Evolutionary conservation across 2,329 filamentous ascomycete genomes (phyloP), one percentile per base, ranked within the genome.

Genomic region (Alternaria novae-zelandiae): DNA sequence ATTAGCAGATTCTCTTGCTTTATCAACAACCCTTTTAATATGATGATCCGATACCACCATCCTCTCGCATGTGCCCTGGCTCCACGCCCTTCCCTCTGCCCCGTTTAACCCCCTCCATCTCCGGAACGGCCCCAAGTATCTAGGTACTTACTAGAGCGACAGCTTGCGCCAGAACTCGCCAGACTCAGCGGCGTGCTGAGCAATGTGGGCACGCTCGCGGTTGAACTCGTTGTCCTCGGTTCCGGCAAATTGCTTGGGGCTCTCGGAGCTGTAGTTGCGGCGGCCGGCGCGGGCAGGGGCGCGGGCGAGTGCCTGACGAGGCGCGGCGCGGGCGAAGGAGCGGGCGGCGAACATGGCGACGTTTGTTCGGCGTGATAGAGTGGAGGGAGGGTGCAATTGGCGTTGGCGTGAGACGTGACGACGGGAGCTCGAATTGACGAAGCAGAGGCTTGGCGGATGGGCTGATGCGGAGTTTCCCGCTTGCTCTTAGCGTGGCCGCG

Each of bases 81-180:
- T 61, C 41, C 53, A 50, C 53, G 4, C 25, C 20, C 53, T 21
- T 50, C 12, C n/a, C 46, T 15, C 23, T 15, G 5, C 26, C 46
- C 9, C 30, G 7, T 32, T 25, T 15, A 28, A 17, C 46, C 32
- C 28, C 36, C 36, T 59, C 56, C 21, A 30, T 20, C 9, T 25
- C 53, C 25, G 13, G 21, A 36, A 20, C 28, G 28, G 49, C 49
- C 28, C 26, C 47, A 49, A 61, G 58, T 30, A 25, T 23, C 36
- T 45, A 50, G 23, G 47, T 59, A 71, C 92, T 84, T 93, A 97
- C 94, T 93, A 98, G 86, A 97, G 87, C 70, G 93, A 96, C 77
- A 98, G 90, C 87, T 96, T 98, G 83, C 89, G 90, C 96, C 96
- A 99, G 77, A 97, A 89, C 77, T 93, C 95, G 82, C 91, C 91